phyloP scores from a whole-genome alignment of 345 rosid genomes.

The Barbarea vulgaris region DNA sequence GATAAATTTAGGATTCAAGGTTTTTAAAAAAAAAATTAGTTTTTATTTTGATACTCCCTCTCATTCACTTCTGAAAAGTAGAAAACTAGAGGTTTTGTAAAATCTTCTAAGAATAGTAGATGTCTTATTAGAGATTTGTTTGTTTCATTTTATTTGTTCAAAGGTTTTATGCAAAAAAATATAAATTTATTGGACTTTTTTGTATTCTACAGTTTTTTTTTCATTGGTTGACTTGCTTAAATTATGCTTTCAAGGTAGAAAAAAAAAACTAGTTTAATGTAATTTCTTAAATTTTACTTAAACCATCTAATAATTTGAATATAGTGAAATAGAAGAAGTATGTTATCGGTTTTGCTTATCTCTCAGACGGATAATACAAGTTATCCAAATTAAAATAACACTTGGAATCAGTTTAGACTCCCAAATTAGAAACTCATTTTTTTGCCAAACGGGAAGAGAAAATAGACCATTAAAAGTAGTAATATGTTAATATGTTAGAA shows the following conservation, averaged over 20 bases:
- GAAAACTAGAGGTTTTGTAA: no score
- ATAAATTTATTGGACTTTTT: no score
- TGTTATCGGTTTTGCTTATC: background rate
- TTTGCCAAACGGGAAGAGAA: background rate
- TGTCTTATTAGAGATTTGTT: no score
- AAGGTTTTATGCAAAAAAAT: no score
- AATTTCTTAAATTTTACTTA: background rate
- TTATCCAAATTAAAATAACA: background rate
- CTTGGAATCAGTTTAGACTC: background rate
- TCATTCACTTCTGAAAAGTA: no score
- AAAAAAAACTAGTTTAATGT: background rate
- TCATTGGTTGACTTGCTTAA: background rate
- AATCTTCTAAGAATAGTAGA: no score
- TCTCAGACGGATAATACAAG: no score
- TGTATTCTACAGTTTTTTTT: no score
- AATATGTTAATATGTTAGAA: background rate
- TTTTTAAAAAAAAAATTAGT: no score
- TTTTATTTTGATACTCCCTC: no score
- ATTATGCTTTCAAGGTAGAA: background rate
- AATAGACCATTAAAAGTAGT: background rate
- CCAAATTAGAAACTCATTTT: background rate
- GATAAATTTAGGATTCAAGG: no score
- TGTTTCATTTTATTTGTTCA: no score
- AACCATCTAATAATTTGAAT: background rate
- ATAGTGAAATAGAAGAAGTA: background rate